Conservation (phyloP, 768 basidiomycete species). For the Rhizopogon sp. region DNA sequence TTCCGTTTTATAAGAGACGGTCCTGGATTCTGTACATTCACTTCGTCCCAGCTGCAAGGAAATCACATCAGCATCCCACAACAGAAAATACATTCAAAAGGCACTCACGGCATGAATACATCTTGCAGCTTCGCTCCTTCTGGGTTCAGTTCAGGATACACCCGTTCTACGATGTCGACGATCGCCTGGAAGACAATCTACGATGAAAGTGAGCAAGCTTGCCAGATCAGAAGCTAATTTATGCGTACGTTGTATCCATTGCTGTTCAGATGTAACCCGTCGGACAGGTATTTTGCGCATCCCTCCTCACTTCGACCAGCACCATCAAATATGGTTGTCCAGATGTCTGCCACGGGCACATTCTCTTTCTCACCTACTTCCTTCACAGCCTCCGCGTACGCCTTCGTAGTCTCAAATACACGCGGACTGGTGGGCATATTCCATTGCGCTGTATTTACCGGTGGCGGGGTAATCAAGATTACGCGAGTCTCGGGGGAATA, state of each 20-base stretch:
- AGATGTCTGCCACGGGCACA: slow-evolving; percentile 69
- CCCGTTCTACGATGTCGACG: slow-evolving; percentile 46
- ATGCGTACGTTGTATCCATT: slow-evolving; percentile 63
- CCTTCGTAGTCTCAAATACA: slow-evolving; percentile 53
- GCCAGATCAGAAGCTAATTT: not conserved
- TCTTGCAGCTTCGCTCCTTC: slow-evolving; percentile 44
- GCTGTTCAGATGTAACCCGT: slow-evolving; percentile 77
- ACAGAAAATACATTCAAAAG: not conserved
- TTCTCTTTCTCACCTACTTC: slow-evolving; percentile 49
- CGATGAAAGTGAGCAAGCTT: not conserved
- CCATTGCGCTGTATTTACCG: slow-evolving; percentile 63
- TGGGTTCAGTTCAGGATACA: slow-evolving; percentile 66
- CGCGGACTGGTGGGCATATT: slow-evolving; percentile 31
- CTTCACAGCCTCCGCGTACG: slow-evolving; percentile 67
- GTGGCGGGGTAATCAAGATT: slow-evolving; percentile 81
- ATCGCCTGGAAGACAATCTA: slow-evolving; percentile 69
- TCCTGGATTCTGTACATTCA: slow-evolving; percentile 16
- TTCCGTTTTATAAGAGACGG: slow-evolving; percentile 15
- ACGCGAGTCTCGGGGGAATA: slow-evolving; percentile 71
- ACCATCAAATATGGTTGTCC: slow-evolving; percentile 64
- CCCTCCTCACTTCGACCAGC: slow-evolving; percentile 53
- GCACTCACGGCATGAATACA: slow-evolving; percentile 57
- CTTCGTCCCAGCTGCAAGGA: slow-evolving; percentile 16
- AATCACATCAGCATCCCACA: not conserved
- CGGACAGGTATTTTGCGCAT: slow-evolving; percentile 49